These are phyloP conservation scores for Globisporangium lucens DNA, from an alignment of 352 stramenopile genomes.

Conservation along the genomic window DNA sequence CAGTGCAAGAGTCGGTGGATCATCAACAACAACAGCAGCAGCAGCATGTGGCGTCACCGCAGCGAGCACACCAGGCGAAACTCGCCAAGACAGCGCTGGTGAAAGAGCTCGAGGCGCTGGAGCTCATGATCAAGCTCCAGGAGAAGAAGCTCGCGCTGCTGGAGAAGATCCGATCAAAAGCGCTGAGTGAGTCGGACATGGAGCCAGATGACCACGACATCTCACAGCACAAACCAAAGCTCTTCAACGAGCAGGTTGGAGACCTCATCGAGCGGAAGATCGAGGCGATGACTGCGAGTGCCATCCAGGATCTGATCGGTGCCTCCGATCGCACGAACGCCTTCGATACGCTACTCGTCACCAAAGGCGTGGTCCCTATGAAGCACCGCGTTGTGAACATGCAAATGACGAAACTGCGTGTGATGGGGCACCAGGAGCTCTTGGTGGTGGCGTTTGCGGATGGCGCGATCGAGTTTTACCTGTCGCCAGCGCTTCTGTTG, in stretches of 20 bases:
- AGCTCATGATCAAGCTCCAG: constrained; percentile 42
- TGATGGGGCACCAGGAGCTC: constrained; percentile 26
- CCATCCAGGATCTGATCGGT: constrained; percentile 1
- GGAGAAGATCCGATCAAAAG: constrained; percentile 20
- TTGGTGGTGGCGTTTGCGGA: constrained; percentile 27
- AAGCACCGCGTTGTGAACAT: constrained; percentile 29
- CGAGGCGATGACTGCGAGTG: constrained; percentile 12
- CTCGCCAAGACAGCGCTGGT: constrained; percentile 19
- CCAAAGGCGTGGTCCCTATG: constrained; percentile 17
- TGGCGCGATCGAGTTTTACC: constrained; percentile 33
- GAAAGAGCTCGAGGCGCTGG: constrained; percentile 28
- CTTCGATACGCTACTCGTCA: constrained; percentile 52
- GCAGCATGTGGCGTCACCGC: not conserved
- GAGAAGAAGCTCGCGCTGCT: constrained; percentile 38
- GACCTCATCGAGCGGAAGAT: constrained; percentile 19
- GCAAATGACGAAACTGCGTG: constrained; percentile 38
- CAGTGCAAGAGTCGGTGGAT: not conserved
- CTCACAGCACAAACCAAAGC: not conserved
- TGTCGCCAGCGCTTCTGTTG: constrained; percentile 23
- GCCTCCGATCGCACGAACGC: not conserved
- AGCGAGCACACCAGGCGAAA: not conserved
- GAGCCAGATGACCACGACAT: not conserved
- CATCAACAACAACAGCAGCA: not conserved
- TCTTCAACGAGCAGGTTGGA: not conserved
- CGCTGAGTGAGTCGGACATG: not conserved